Conservation (phyloP, 352 stramenopile genomes). For the Globisporangium solare region DNA sequence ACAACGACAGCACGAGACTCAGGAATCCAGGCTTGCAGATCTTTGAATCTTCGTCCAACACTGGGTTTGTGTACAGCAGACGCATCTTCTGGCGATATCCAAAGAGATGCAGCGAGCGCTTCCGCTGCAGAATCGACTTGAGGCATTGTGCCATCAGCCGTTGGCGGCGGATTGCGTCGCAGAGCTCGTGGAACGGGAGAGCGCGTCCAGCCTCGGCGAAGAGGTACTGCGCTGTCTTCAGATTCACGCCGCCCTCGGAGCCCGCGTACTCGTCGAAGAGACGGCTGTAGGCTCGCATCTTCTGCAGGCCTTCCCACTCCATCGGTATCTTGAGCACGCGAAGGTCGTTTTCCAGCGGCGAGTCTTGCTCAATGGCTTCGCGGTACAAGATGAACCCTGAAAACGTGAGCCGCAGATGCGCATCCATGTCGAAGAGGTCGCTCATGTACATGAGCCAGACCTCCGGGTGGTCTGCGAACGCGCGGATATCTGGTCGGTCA, state of each 20-base stretch:
- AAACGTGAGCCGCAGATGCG: slow-evolving; percentile 39
- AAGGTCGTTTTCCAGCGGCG: slow-evolving; percentile 38
- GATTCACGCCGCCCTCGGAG: slow-evolving; percentile 22
- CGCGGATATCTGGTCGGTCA: slow-evolving; percentile 23
- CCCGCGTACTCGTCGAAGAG: slow-evolving; percentile 53
- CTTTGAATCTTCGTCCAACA: slow-evolving; percentile 30
- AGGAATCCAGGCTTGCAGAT: slow-evolving; percentile 43
- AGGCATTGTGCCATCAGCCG: slow-evolving; percentile 38
- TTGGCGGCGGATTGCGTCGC: slow-evolving; percentile 30
- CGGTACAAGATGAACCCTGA: slow-evolving; percentile 53
- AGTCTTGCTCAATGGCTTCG: slow-evolving; percentile 39
- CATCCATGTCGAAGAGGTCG: slow-evolving; percentile 42
- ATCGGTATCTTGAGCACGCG: slow-evolving; percentile 30
- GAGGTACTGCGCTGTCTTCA: slow-evolving; percentile 46
- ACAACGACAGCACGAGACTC: slow-evolving; percentile 45
- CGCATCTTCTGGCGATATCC: slow-evolving; percentile 55
- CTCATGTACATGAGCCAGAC: slow-evolving; percentile 67
- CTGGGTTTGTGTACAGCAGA: slow-evolving; percentile 30
- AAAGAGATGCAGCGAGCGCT: slow-evolving; percentile 57
- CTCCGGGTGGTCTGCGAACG: slow-evolving; percentile 31
- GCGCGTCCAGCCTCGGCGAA: slow-evolving; percentile 33
- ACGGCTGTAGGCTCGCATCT: slow-evolving; percentile 15
- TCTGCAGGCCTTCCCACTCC: slow-evolving; percentile 30
- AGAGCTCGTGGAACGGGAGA: slow-evolving; percentile 30
- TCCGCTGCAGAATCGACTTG: slow-evolving; percentile 32